Evolutionary conservation across 495 filamentous ascomycete species (phyloP).

Genomic region (Xylaria bambusicola): DNA sequence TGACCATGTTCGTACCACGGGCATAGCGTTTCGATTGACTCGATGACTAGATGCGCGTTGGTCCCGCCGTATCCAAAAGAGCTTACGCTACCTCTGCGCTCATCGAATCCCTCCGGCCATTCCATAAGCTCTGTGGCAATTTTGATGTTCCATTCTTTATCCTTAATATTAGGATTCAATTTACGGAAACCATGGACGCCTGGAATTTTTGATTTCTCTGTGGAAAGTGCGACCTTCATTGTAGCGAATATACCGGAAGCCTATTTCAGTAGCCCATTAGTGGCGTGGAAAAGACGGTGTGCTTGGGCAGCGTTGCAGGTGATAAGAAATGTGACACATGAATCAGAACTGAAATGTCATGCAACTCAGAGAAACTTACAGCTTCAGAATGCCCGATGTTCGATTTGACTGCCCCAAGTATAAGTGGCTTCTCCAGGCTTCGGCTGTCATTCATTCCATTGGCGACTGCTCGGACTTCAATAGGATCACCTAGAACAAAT

Average conservation of each 20-base stretch:
- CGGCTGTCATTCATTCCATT: constrained; percentile 36
- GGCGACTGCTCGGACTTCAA: constrained; percentile 44
- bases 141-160: constrained; percentile 21
- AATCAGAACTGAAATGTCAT: too few relatives aligned
- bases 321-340: too few relatives aligned
- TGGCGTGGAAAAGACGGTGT: too few relatives aligned
- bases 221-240: constrained; percentile 57
- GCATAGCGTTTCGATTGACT: constrained; percentile 45
- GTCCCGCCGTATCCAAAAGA: constrained; percentile 51
- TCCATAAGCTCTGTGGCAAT: constrained; percentile 24
- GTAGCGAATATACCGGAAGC: constrained; percentile 55
- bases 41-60: constrained; percentile 48
- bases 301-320: too few relatives aligned
- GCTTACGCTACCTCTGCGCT: constrained; percentile 24
- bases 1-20: constrained; percentile 23
- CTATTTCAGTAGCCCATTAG: too few relatives aligned
- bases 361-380: too few relatives aligned
- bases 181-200: background rate
- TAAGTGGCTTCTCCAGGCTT: constrained; percentile 33
- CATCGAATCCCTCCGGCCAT: constrained; percentile 33
- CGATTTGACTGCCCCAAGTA: constrained; percentile 52
- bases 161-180: constrained; percentile 5
- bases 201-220: constrained; percentile 43
- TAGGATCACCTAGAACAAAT: constrained; percentile 56
- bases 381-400: constrained; percentile 48